phyloP scores from a whole-genome alignment of 139 green algal species.

The Chlorella sp. region DNA sequence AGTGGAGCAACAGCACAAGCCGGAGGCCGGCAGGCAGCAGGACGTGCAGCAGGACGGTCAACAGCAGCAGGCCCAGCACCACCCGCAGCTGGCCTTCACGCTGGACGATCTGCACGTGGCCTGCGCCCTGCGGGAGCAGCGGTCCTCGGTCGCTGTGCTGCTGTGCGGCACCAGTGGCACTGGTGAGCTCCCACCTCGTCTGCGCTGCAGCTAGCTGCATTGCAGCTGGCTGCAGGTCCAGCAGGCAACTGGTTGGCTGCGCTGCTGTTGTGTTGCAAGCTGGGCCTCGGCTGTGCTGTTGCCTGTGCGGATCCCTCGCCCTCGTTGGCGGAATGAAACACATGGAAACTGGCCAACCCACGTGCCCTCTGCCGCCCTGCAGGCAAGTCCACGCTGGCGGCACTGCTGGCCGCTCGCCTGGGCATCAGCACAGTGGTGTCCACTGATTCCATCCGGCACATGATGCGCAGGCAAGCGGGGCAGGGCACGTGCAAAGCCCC shows the following conservation, averaged over 20 bases:
- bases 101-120: conserved; percentile 24
- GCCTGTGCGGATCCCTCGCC: too few species aligned
- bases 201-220: background rate
- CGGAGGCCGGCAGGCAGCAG: background rate
- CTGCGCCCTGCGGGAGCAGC: conserved; percentile 29
- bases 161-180: conserved; percentile 69
- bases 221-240: background rate
- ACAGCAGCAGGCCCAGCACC: background rate
- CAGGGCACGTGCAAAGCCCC: too few species aligned
- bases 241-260: too few species aligned
- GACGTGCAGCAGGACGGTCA: background rate
- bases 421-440: conserved; percentile 91
- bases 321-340: too few species aligned
- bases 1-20: background rate
- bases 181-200: background rate
- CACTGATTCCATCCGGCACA: conserved; percentile 90
- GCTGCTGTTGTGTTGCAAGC: too few species aligned
- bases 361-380: background rate
- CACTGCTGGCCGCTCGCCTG: conserved; percentile 85
- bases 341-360: too few species aligned
- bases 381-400: conserved; percentile 95
- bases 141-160: conserved; percentile 33
- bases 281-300: too few species aligned
- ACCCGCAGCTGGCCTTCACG: background rate
- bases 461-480: conserved; percentile 67